Evolutionary conservation across 1,284 basidiomycete species (phyloP), one percentile per base, ranked within the genome.

Genomic region (Pseudozyma hubeiensis): DNA sequence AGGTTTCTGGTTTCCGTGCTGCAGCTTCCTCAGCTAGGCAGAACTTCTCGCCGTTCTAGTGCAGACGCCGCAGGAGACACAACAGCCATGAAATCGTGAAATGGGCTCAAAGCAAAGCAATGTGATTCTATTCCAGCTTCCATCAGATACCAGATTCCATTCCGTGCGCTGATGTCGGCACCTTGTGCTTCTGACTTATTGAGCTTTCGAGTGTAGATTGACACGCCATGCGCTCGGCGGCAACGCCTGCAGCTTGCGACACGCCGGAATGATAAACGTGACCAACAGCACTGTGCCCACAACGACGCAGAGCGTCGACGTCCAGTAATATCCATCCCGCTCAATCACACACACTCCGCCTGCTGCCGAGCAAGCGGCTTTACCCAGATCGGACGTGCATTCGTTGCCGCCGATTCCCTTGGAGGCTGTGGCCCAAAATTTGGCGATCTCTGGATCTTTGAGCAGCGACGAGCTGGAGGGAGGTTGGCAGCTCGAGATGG

Each of bases 251-350:
- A 99, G 85, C 83, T 88, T 91, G 68, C 89, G 89, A 30, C 93
- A 92, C 1, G 91, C 92, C 6, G 96, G 96, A 48, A 92, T 87
- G 74, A 97, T 92, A 83, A 91, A 94, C 39, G 87, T 86, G 29
- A 94, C 73, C 41, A 98, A 87, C 67, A 94, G 88, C 1, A 90
- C 66, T 5, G 90, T 87, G 6, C 94, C 94, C 44, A 94, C 86
- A 6, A 86, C 83, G 65, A 98, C 87, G 85, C 95, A 98, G 19
- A 94, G 83, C 7, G 86, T 89, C 24, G 91, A 92, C 58, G 96
- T 90, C 73, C 90, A 89, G 85, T 94, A 99, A 85, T 97, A 99
- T 1, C 97, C 96, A 84, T 99, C 97, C 33, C 89, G 88, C 81
- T 92, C 89, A 1, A 91, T 92, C 51, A 91, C 85, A 85, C 97